Evolutionary conservation across 208 protist species (phyloP).

Genomic region (Leishmania major): DNA sequence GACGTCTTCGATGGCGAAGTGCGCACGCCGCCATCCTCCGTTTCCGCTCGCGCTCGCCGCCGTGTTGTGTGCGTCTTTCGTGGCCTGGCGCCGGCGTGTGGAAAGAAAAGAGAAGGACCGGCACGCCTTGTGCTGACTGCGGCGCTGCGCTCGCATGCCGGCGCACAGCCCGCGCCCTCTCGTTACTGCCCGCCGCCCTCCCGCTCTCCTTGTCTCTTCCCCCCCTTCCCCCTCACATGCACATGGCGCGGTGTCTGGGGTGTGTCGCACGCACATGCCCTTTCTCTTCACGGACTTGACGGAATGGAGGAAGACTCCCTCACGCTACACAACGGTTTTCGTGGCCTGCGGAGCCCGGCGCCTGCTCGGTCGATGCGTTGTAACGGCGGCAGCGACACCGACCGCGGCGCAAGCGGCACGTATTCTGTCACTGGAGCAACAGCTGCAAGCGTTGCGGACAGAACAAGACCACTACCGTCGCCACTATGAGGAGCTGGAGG

Average conservation of each 20-base stretch:
- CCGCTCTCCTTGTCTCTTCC: not conserved
- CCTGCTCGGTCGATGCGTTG: not conserved
- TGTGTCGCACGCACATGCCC: not conserved
- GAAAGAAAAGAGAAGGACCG: no score
- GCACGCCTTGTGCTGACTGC: not conserved
- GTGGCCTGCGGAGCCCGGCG: not conserved
- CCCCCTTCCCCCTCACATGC: not conserved
- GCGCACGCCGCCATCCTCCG: no score
- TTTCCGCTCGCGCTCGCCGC: no score
- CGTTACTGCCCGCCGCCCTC: not conserved
- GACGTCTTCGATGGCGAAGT: no score
- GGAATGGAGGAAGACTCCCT: not conserved
- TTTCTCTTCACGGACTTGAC: not conserved
- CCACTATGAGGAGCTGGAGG: constrained; percentile 18
- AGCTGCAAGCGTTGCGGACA: constrained; percentile 1
- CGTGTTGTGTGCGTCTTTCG: no score
- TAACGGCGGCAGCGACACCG: not conserved
- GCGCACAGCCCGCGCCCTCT: not conserved
- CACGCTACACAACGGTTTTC: not conserved
- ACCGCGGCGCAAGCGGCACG: not conserved
- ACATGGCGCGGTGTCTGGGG: not conserved
- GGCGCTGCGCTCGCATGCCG: not conserved
- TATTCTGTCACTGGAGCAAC: constrained; percentile 5
- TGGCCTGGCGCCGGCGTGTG: no score
- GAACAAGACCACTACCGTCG: constrained; percentile 8